Conservation (phyloP, 1,284 basidiomycete genomes). For the Leccinum ponderosum region DNA sequence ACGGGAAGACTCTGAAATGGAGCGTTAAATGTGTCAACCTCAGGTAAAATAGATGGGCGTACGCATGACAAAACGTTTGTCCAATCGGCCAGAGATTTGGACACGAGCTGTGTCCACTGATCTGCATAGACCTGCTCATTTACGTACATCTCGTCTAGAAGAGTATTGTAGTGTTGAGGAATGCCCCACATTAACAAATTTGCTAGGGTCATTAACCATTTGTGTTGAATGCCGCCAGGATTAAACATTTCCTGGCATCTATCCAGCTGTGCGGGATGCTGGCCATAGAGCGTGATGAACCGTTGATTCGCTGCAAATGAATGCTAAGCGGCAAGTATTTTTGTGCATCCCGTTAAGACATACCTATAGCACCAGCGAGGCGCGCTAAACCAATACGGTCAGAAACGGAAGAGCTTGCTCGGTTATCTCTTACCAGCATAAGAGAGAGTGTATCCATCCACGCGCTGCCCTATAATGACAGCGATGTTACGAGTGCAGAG, state of each 20-base stretch:
- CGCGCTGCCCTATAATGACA: conserved; percentile 18
- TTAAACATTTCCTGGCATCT: conserved; percentile 32
- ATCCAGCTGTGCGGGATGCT: conserved; percentile 30
- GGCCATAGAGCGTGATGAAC: conserved; percentile 30
- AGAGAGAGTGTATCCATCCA: conserved; percentile 37
- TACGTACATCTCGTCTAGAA: conserved; percentile 31
- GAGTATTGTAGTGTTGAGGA: conserved; percentile 24
- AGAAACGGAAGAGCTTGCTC: conserved; percentile 1
- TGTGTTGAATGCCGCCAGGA: conserved; percentile 18
- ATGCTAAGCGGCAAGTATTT: background rate
- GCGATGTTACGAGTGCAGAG: background rate
- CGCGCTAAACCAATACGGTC: conserved; percentile 24
- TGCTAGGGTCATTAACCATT: conserved; percentile 16
- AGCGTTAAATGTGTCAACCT: conserved; percentile 13
- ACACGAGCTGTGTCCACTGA: conserved; percentile 34
- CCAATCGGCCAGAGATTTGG: conserved; percentile 32
- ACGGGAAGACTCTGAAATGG: conserved; percentile 23
- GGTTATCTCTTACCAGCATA: conserved; percentile 30
- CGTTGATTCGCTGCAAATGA: conserved; percentile 27
- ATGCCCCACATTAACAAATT: conserved; percentile 32
- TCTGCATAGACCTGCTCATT: conserved; percentile 37
- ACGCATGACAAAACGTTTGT: conserved; percentile 28
- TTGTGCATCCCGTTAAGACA: background rate
- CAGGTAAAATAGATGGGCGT: background rate
- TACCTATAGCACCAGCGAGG: conserved; percentile 29